phyloP scores from a whole-genome alignment of 768 basidiomycete species.

The Phanerodontia chrysosporium region DNA sequence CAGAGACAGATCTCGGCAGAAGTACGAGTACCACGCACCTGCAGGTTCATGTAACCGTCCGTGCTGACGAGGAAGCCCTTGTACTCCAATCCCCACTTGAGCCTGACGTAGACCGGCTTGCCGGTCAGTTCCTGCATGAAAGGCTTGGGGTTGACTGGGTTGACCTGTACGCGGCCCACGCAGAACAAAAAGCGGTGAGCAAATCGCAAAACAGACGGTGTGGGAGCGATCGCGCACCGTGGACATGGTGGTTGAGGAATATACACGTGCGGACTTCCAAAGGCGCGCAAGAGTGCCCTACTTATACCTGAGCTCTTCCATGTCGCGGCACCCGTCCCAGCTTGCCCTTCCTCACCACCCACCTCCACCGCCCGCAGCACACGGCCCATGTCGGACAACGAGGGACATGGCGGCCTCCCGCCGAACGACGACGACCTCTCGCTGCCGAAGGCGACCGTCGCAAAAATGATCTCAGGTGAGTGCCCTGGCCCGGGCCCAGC shows the following conservation, averaged over 20 bases:
- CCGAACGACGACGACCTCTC: conserved; percentile 89
- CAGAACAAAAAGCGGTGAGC: neutral
- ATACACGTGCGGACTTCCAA: conserved; percentile 39
- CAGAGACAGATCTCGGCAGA: neutral
- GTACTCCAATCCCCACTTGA: conserved; percentile 99
- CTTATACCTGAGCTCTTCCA: neutral
- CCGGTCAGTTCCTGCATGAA: conserved; percentile 98
- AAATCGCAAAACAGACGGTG: neutral
- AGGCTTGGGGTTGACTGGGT: conserved; percentile 97
- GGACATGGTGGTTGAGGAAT: conserved; percentile 55
- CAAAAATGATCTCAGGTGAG: conserved; percentile 92
- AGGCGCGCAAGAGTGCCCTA: conserved; percentile 16
- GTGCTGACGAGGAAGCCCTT: conserved; percentile 98
- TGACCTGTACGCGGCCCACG: conserved; percentile 44
- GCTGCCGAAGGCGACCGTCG: conserved; percentile 93
- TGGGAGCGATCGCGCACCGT: conserved; percentile 40
- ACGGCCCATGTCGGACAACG: conserved; percentile 81
- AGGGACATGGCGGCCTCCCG: conserved; percentile 63
- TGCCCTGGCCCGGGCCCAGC: neutral
- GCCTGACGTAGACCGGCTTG: conserved; percentile 88
- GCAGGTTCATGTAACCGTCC: conserved; percentile 99
- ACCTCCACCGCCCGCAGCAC: neutral
- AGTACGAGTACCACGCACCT: conserved; percentile 46
- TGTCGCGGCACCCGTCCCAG: neutral
- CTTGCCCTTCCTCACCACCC: neutral